Percentiles rank a stretch among this genome's conserved stretches.
These are phyloP conservation scores for Yamadazyma siamensis DNA, from an alignment of 1,139 yeast genomes.

Conservation along the genomic window DNA sequence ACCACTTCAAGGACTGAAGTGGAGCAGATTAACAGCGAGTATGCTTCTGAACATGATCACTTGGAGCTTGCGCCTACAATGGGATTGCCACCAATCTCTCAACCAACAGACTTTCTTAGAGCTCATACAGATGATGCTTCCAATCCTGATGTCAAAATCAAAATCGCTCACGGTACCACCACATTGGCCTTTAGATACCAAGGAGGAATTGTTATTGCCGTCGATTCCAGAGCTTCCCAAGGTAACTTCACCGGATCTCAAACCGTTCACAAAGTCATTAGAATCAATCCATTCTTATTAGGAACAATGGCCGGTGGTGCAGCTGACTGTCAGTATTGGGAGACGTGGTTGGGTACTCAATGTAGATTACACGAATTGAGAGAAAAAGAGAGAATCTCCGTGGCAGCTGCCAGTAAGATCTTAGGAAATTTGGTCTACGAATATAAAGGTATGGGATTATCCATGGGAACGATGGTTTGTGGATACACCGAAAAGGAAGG, in stretches of 20 bases:
- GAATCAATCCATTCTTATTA: slow-evolving; percentile 88
- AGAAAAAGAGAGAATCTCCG: slow-evolving; percentile 91
- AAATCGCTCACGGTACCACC: slow-evolving; percentile 98
- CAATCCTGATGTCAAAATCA: slow-evolving; percentile 92
- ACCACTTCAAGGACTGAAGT: slow-evolving; percentile 27
- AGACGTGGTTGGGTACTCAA: slow-evolving; percentile 96
- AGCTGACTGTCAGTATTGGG: slow-evolving; percentile 99
- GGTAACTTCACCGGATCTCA: slow-evolving; percentile 99
- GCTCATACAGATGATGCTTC: slow-evolving; percentile 96
- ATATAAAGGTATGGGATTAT: slow-evolving; percentile 97
- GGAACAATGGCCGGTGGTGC: slow-evolving; percentile 99
- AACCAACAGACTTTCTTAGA: slow-evolving; percentile 90
- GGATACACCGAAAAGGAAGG: slow-evolving; percentile 95
- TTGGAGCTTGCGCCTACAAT: slow-evolving; percentile 60
- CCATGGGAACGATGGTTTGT: slow-evolving; percentile 99
- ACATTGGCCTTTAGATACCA: slow-evolving; percentile 94
- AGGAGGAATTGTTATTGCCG: slow-evolving; percentile 95
- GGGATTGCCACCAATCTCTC: slow-evolving; percentile 78
- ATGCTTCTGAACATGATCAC: slow-evolving; percentile 1
- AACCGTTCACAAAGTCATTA: slow-evolving; percentile 95
- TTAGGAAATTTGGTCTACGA: slow-evolving; percentile 85
- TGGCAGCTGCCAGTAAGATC: slow-evolving; percentile 95
- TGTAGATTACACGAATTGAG: slow-evolving; percentile 93
- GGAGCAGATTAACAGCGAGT: slow-evolving; percentile 28
- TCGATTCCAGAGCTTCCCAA: slow-evolving; percentile 97